Percentiles rank a stretch among this genome's conserved stretches.
phyloP scores from a whole-genome alignment of 1,139 yeast species.

The Geotrichum fermentans region DNA sequence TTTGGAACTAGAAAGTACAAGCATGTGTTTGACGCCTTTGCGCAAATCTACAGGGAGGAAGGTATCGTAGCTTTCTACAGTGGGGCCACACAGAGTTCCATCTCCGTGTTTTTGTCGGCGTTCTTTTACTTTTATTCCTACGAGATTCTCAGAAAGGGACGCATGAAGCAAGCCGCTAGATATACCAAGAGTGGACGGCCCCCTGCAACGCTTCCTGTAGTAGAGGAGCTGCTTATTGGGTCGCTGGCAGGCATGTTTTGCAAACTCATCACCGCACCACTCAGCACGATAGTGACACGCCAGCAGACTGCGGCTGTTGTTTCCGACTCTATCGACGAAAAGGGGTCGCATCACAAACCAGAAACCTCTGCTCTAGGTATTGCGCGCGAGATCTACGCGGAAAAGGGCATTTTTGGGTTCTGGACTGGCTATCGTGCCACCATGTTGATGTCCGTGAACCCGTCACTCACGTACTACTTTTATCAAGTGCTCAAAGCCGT shows the following conservation, averaged over 20 bases:
- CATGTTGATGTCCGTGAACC: conserved; percentile 64
- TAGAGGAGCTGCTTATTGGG: conserved; percentile 80
- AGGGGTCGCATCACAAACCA: conserved; percentile 9
- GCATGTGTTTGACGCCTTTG: conserved; percentile 55
- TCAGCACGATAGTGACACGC: conserved; percentile 35
- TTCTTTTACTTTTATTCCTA: conserved; percentile 63
- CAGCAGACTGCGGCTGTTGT: conserved; percentile 33
- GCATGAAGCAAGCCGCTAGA: conserved; percentile 71
- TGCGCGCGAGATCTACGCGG: conserved; percentile 50
- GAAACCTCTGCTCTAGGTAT: conserved; percentile 23
- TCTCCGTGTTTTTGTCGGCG: conserved; percentile 35
- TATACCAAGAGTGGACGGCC: conserved; percentile 67
- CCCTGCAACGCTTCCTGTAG: conserved; percentile 78
- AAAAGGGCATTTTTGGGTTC: conserved; percentile 60
- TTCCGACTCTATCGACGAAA: conserved; percentile 7
- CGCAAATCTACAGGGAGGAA: conserved; percentile 48
- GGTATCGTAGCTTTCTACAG: conserved; percentile 62
- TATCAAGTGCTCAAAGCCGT: conserved; percentile 30
- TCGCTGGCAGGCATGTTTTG: conserved; percentile 59
- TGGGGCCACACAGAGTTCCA: conserved; percentile 46
- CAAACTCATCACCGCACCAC: conserved; percentile 35
- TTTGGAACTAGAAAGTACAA: conserved; percentile 37
- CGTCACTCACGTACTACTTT: conserved; percentile 61
- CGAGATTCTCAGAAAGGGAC: conserved; percentile 80
- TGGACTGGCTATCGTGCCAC: conserved; percentile 78